phyloP scores from a whole-genome alignment of 371 early-diverging fungal genomes.

The Mortierella polycephala region DNA sequence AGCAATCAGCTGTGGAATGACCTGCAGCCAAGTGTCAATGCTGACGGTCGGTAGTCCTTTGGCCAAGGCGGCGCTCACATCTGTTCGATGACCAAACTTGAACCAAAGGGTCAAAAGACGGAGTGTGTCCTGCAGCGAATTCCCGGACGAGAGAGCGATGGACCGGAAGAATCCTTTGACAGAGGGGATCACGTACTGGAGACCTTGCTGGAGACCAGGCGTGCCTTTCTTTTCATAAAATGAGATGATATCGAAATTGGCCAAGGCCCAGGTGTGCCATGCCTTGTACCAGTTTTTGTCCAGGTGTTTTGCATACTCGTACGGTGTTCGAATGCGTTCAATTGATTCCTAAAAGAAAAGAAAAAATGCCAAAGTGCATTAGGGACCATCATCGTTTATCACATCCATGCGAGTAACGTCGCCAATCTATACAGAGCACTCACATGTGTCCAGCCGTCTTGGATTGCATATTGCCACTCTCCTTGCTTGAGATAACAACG shows the following conservation, averaged over 20 bases:
- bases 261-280: conserved; percentile 97
- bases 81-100: conserved; percentile 90
- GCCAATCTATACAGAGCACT: conserved; percentile 9
- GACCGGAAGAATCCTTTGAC: conserved; percentile 91
- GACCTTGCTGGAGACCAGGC: conserved; percentile 18
- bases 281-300: conserved; percentile 97
- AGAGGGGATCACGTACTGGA: conserved; percentile 57
- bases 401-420: background rate
- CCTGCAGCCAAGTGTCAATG: conserved; percentile 98
- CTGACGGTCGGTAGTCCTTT: conserved; percentile 90
- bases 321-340: conserved; percentile 83
- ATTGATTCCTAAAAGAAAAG: conserved; percentile 61
- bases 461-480: conserved; percentile 89
- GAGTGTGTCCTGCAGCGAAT: conserved; percentile 96
- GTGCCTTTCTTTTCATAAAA: conserved; percentile 64
- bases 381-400: background rate
- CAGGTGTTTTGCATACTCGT: conserved; percentile 87
- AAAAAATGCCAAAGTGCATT: background rate
- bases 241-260: conserved; percentile 92
- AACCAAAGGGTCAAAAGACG: conserved; percentile 97
- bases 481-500: conserved; percentile 95
- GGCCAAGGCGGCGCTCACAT: conserved; percentile 89
- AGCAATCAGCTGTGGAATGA: conserved; percentile 98
- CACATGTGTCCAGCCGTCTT: conserved; percentile 78
- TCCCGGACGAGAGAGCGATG: conserved; percentile 90